A percentile compares a stretch with the other conserved stretches of the same genome.
phyloP scores from a whole-genome alignment of 768 basidiomycete genomes.

The Hebeloma cylindrosporum region DNA sequence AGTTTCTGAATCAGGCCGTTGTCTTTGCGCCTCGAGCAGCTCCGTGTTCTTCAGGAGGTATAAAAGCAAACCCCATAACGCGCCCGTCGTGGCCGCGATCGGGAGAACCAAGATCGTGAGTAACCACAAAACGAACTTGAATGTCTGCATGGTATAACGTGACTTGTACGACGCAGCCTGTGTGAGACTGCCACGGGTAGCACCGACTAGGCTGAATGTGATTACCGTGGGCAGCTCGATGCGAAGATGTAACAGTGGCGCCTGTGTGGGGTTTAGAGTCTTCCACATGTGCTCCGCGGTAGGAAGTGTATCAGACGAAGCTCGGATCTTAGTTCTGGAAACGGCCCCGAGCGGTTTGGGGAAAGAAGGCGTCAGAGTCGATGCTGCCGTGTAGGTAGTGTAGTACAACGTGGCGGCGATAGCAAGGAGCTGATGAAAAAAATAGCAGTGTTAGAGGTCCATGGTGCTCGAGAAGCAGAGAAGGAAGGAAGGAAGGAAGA shows the following conservation, averaged over 20 bases:
- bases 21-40: conserved; percentile 81
- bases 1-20: conserved; percentile 44
- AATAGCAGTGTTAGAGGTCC: conserved; percentile 5
- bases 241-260: conserved; percentile 70
- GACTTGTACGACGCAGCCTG: conserved; percentile 29
- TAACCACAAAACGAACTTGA: conserved; percentile 68
- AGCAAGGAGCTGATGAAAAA: conserved; percentile 61
- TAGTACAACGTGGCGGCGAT: conserved; percentile 76
- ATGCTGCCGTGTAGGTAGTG: conserved; percentile 55
- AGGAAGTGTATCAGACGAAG: conserved; percentile 32
- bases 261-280: conserved; percentile 66
- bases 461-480: conserved; percentile 9
- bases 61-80: conserved; percentile 74
- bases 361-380: conserved; percentile 26
- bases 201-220: conserved; percentile 52
- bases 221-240: conserved; percentile 80
- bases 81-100: conserved; percentile 71
- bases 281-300: conserved; percentile 76
- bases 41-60: conserved; percentile 92
- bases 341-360: conserved; percentile 34
- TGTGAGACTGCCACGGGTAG: conserved; percentile 19
- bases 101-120: conserved; percentile 84
- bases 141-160: conserved; percentile 46
- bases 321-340: conserved; percentile 30
- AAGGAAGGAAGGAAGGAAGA: neutral